phyloP scores from a whole-genome alignment of 352 stramenopile species.

The Phytopythium oedochilum region DNA sequence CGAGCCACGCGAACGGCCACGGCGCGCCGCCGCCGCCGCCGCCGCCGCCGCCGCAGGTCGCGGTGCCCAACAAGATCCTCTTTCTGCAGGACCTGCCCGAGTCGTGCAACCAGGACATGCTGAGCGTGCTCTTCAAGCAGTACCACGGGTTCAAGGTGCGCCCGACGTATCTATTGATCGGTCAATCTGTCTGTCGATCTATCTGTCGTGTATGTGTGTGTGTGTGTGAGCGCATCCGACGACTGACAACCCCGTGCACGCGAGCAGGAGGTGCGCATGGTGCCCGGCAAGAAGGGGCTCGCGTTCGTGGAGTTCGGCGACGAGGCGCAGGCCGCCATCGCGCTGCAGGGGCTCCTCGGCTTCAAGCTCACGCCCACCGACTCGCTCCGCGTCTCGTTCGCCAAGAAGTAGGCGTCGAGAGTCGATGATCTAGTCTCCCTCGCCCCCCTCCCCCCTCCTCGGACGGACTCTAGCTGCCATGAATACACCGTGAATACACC shows the following conservation, averaged over 20 bases:
- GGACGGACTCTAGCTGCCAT: background rate
- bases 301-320: conserved; percentile 97
- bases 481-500: no score
- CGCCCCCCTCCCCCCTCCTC: background rate
- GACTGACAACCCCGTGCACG: no score
- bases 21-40: conserved; percentile 18
- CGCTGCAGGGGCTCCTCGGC: conserved; percentile 70
- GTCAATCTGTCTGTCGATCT: no score
- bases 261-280: conserved; percentile 93
- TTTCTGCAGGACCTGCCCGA: conserved; percentile 91
- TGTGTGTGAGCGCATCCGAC: background rate
- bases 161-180: no score
- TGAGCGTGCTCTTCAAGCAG: conserved; percentile 96
- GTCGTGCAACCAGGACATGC: conserved; percentile 96
- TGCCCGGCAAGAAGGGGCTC: conserved; percentile 90
- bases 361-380: conserved; percentile 87
- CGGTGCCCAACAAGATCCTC: conserved; percentile 90
- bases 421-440: no score
- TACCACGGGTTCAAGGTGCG: conserved; percentile 93
- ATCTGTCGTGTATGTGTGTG: conserved; percentile 3
- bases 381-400: conserved; percentile 78
- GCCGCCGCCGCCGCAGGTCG: conserved; percentile 31
- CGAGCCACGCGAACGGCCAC: conserved; percentile 6
- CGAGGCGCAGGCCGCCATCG: conserved; percentile 76
- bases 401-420: conserved; percentile 55